Conservation (phyloP, 2,329 filamentous ascomycete genomes). For the Diaporthe sp. region DNA sequence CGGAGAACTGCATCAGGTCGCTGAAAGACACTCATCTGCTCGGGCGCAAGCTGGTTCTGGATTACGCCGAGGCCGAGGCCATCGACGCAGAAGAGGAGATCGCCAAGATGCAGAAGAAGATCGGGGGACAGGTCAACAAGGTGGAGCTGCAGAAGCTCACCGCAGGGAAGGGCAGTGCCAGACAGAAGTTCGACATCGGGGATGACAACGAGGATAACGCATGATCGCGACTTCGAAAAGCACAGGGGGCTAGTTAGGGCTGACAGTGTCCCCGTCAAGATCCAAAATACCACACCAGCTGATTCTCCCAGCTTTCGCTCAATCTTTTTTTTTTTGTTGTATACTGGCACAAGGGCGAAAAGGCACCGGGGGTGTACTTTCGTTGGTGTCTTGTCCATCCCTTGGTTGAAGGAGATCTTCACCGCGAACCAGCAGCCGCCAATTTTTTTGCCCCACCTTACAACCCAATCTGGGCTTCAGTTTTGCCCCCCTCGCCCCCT, state of each 20-base stretch:
- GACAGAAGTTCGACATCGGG: conserved; percentile 90
- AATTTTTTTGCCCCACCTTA: conserved; percentile 28
- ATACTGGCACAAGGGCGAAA: conserved; percentile 27
- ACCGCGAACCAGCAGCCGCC: conserved; percentile 36
- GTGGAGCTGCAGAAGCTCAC: conserved; percentile 91
- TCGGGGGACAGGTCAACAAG: conserved; percentile 89
- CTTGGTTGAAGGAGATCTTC: conserved; percentile 38
- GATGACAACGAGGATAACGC: conserved; percentile 73
- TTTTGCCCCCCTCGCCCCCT: conserved; percentile 20
- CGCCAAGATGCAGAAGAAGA: conserved; percentile 96
- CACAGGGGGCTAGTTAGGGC: conserved; percentile 14
- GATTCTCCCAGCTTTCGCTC: background rate
- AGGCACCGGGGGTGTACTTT: conserved; percentile 27
- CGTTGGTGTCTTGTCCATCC: conserved; percentile 40
- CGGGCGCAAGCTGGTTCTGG: conserved; percentile 88
- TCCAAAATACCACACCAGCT: conserved; percentile 27
- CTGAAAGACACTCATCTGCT: conserved; percentile 93
- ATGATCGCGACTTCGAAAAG: conserved; percentile 44
- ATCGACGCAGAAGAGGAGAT: conserved; percentile 96
- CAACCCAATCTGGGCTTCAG: conserved; percentile 25
- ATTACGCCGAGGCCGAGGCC: conserved; percentile 90
- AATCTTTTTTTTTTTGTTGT: background rate
- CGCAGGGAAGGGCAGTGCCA: conserved; percentile 69
- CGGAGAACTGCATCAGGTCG: conserved; percentile 88
- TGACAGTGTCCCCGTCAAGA: conserved; percentile 16